Evolutionary conservation across 2,329 filamentous ascomycete genomes (phyloP).

Genomic region (Fusarium sororula): DNA sequence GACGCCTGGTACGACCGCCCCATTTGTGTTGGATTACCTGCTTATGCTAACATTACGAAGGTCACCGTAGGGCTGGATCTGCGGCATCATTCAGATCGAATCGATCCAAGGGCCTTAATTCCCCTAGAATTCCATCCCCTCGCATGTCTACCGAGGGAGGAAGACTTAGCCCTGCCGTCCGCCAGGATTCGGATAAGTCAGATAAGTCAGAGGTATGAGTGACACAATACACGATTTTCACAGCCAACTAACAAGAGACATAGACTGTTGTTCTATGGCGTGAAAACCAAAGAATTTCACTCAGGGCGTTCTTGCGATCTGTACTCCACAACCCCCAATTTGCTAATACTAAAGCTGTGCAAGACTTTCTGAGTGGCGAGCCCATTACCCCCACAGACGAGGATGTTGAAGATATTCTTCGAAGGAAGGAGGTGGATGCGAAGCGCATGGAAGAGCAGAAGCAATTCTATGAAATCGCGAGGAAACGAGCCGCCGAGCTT

Average conservation of each 20-base stretch:
- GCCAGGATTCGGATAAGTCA: slow-evolving; percentile 35
- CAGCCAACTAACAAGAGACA: slow-evolving; percentile 38
- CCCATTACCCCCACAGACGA: slow-evolving; percentile 81
- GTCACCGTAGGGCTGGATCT: slow-evolving; percentile 40
- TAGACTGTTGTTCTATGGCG: slow-evolving; percentile 75
- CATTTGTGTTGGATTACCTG: background rate
- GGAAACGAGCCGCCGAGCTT: slow-evolving; percentile 87
- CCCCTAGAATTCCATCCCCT: slow-evolving; percentile 43
- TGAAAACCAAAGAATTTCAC: slow-evolving; percentile 89
- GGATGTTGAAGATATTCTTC: slow-evolving; percentile 82
- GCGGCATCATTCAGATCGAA: slow-evolving; percentile 45
- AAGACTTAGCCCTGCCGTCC: slow-evolving; percentile 39
- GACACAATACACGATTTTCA: too few relatives aligned
- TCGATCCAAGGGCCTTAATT: slow-evolving; percentile 43
- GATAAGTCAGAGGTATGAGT: slow-evolving; percentile 41
- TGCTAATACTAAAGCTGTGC: slow-evolving; percentile 82
- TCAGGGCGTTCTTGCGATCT: slow-evolving; percentile 89
- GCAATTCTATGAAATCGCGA: slow-evolving; percentile 93
- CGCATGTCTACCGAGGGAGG: slow-evolving; percentile 47
- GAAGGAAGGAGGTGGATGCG: slow-evolving; percentile 83
- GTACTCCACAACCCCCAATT: slow-evolving; percentile 86
- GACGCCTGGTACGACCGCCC: slow-evolving; percentile 35
- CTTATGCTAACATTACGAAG: slow-evolving; percentile 27
- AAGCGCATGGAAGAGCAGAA: slow-evolving; percentile 91
- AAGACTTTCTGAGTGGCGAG: slow-evolving; percentile 81